Evolutionary conservation across 2,329 filamentous ascomycete species (phyloP).

Genomic region (Zymoseptoria ardabiliae): DNA sequence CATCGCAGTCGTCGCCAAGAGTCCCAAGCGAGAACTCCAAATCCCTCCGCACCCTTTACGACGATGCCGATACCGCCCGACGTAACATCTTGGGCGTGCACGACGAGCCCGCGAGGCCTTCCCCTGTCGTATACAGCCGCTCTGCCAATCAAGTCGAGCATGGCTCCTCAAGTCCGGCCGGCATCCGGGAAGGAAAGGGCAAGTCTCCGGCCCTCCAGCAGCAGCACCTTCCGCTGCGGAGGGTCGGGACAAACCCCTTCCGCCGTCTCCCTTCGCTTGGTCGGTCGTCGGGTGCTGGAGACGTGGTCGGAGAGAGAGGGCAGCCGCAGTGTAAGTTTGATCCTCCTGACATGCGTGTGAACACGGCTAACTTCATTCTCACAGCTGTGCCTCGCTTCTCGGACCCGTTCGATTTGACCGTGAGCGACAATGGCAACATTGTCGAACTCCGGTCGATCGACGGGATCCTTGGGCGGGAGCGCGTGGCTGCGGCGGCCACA

Average conservation of each 20-base stretch:
- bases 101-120: not conserved
- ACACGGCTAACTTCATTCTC: not conserved
- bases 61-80: conserved; percentile 22
- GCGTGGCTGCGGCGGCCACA: conserved; percentile 5
- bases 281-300: not conserved
- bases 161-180: not conserved
- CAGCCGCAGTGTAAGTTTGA: not conserved
- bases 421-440: conserved; percentile 20
- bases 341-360: not conserved
- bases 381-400: conserved; percentile 4
- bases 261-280: not conserved
- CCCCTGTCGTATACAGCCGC: not conserved
- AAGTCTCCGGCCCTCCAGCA: not conserved
- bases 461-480: conserved; percentile 11
- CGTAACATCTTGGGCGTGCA: conserved; percentile 22
- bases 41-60: conserved; percentile 19
- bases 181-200: not conserved
- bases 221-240: not conserved
- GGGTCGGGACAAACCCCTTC: not conserved
- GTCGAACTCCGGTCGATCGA: conserved; percentile 11
- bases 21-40: conserved; percentile 13
- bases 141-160: not conserved
- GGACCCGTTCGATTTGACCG: conserved; percentile 24
- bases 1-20: conserved; percentile 10
- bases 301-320: not conserved